phyloP scores from a whole-genome alignment of 805 yeast genomes.

The Debaryomyces prosopidis region DNA sequence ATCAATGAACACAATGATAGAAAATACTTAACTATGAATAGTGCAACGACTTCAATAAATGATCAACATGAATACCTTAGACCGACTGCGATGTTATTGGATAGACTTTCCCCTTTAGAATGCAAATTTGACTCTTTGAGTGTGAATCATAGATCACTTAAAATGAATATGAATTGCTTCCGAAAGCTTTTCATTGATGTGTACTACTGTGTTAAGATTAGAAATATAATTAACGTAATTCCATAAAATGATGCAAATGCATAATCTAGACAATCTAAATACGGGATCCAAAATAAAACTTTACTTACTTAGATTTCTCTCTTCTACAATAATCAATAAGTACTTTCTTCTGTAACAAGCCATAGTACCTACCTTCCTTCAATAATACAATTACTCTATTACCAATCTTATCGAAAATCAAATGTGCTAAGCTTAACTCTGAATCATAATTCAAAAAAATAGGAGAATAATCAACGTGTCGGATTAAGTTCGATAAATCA shows the following conservation, averaged over 20 bases:
- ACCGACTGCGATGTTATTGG: slow-evolving; percentile 2
- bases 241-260: neutral
- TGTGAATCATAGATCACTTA: slow-evolving; percentile 1
- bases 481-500: slow-evolving; percentile 39
- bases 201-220: slow-evolving; percentile 8
- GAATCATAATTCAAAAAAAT: slow-evolving; percentile 47
- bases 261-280: neutral
- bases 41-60: slow-evolving; percentile 1
- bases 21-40: slow-evolving; percentile 10
- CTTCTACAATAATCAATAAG: slow-evolving; percentile 45
- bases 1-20: slow-evolving; percentile 6
- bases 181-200: slow-evolving; percentile 9
- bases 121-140: neutral
- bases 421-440: slow-evolving; percentile 50
- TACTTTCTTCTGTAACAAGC: slow-evolving; percentile 54
- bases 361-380: slow-evolving; percentile 48
- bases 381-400: slow-evolving; percentile 47
- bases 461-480: slow-evolving; percentile 47
- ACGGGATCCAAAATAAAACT: too few relatives aligned
- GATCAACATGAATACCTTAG: slow-evolving; percentile 4
- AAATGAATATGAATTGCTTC: slow-evolving; percentile 10
- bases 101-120: neutral
- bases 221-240: slow-evolving; percentile 4
- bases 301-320: slow-evolving; percentile 3
- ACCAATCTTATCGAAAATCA: slow-evolving; percentile 54